A percentile compares a stretch with the other conserved stretches of the same genome.
These are phyloP conservation scores for Teratosphaeriaceae sp. DNA, from an alignment of 2,329 filamentous ascomycete species.

Conservation along the genomic window DNA sequence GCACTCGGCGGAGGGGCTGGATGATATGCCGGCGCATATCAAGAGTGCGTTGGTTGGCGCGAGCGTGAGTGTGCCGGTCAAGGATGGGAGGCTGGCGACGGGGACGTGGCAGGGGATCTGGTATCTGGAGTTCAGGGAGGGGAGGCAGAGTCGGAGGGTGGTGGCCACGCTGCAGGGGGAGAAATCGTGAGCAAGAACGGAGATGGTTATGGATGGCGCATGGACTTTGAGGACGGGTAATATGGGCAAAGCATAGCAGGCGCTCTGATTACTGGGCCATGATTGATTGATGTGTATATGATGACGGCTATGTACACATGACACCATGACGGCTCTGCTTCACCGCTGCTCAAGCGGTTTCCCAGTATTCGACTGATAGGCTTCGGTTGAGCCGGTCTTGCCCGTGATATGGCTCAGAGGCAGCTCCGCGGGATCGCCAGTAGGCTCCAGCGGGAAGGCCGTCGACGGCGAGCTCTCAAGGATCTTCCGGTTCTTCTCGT, in stretches of 20 bases:
- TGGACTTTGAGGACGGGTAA: not conserved
- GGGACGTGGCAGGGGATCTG: slow-evolving; percentile 86
- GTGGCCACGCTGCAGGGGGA: slow-evolving; percentile 95
- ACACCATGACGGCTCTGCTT: slow-evolving; percentile 10
- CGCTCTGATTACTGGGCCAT: not conserved
- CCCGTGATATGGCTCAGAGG: slow-evolving; percentile 35
- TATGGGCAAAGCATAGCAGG: not conserved
- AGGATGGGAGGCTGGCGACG: slow-evolving; percentile 67
- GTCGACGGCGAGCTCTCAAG: slow-evolving; percentile 75
- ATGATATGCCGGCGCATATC: slow-evolving; percentile 98
- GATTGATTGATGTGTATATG: not conserved
- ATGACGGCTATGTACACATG: slow-evolving; percentile 13
- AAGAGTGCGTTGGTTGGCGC: slow-evolving; percentile 86
- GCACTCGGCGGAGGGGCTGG: slow-evolving; percentile 76
- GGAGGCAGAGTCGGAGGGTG: slow-evolving; percentile 70
- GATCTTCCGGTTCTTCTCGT: slow-evolving; percentile 80
- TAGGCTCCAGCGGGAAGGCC: slow-evolving; percentile 61
- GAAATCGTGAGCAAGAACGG: slow-evolving; percentile 44
- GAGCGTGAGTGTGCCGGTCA: slow-evolving; percentile 85
- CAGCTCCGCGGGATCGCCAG: slow-evolving; percentile 53
- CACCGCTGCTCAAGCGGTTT: slow-evolving; percentile 56
- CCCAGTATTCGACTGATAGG: slow-evolving; percentile 50
- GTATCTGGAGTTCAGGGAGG: slow-evolving; percentile 82
- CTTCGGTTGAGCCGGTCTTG: slow-evolving; percentile 26
- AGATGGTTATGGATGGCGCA: not conserved